Percentiles rank a stretch among this genome's conserved stretches.
These are phyloP conservation scores for Auxenochlorella pyrenoidosa DNA, from an alignment of 139 green algal genomes.

Conservation along the genomic window DNA sequence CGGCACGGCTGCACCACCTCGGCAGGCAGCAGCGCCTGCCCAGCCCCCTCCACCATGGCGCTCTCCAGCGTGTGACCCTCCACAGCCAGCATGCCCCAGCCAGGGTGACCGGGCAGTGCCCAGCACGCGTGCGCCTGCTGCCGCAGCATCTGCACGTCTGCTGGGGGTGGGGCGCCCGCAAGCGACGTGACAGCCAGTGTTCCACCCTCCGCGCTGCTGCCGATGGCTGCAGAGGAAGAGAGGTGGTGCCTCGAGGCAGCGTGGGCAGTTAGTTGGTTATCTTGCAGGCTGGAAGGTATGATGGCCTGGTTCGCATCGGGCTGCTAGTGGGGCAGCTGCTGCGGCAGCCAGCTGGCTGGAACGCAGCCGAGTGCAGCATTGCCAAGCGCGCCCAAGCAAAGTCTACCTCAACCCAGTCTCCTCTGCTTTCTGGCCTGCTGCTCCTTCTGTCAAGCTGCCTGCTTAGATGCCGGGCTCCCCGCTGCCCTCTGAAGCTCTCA, in stretches of 20 bases:
- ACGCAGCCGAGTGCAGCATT: no score
- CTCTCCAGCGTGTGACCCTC: background rate
- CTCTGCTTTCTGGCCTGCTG: background rate
- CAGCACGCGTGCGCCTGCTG: constrained; percentile 11
- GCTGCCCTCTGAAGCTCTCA: background rate
- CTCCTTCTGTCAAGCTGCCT: background rate
- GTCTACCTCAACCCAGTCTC: no score
- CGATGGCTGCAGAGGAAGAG: background rate
- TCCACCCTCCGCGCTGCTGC: background rate
- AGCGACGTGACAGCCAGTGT: background rate
- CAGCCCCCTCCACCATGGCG: background rate
- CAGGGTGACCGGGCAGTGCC: background rate
- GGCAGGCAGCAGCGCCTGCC: background rate
- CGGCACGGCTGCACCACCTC: constrained; percentile 1
- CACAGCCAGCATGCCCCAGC: background rate
- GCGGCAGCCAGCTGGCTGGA: no score
- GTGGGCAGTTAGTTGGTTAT: background rate
- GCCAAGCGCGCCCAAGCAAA: no score
- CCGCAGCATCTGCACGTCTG: background rate
- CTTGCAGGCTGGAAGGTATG: background rate
- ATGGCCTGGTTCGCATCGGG: background rate
- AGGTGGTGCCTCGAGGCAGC: background rate
- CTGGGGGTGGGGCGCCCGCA: background rate
- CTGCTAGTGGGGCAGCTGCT: background rate
- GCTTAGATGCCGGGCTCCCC: background rate